Conservation (phyloP, 441 rosid genomes). For the Isatis lusitanica region DNA sequence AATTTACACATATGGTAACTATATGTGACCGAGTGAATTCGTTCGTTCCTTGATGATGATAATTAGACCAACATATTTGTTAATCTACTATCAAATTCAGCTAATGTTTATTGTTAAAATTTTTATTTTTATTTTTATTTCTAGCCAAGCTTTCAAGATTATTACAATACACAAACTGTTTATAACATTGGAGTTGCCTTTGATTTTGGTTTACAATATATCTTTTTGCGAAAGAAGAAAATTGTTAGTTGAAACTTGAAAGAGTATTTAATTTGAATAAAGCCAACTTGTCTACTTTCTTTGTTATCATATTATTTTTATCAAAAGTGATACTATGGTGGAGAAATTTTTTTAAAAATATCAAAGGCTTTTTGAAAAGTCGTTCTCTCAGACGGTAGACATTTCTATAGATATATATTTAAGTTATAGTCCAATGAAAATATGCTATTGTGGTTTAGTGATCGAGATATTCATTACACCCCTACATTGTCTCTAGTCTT, state of each 20-base stretch:
- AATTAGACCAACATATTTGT: no score
- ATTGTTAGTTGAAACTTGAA: not conserved
- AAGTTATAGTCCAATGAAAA: constrained; percentile 34
- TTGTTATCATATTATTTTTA: constrained; percentile 3
- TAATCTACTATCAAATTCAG: no score
- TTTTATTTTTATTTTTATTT: no score
- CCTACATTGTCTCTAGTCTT: constrained; percentile 21
- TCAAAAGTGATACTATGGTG: constrained; percentile 22
- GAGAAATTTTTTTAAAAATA: not conserved
- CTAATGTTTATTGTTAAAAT: no score
- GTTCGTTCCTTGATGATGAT: no score
- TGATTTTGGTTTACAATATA: not conserved
- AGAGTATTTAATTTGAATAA: not conserved
- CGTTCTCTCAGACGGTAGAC: constrained; percentile 21
- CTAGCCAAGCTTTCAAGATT: no score
- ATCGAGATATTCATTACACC: constrained; percentile 28
- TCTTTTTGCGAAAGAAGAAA: not conserved
- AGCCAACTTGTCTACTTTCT: constrained; percentile 4
- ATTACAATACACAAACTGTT: not conserved
- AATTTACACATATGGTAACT: no score
- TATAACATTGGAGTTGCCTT: not conserved
- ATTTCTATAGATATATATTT: constrained; percentile 9
- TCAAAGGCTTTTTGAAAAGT: constrained; percentile 3
- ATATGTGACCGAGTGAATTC: no score
- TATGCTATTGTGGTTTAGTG: constrained; percentile 28